phyloP scores from a whole-genome alignment of 352 stramenopile genomes.

The Phytopythium montanum region DNA sequence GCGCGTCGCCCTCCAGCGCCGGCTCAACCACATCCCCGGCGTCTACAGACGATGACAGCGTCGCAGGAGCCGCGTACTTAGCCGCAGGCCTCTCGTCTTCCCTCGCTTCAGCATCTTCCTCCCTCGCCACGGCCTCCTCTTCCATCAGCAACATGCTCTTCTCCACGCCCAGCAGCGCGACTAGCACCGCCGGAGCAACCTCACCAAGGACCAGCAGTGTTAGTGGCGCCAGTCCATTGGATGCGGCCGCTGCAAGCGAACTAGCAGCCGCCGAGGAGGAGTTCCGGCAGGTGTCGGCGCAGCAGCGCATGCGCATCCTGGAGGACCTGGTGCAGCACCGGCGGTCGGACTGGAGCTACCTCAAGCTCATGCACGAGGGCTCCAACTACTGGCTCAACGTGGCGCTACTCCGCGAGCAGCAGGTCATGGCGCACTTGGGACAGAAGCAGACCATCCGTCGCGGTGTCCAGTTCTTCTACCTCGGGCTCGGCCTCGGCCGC shows the following conservation, averaged over 20 bases:
- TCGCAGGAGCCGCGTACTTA: constrained; percentile 12
- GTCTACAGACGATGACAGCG: neutral
- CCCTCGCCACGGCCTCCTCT: constrained; percentile 34
- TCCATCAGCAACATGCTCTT: constrained; percentile 45
- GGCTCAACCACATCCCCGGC: neutral
- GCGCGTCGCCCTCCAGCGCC: constrained; percentile 8
- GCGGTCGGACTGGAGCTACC: constrained; percentile 74
- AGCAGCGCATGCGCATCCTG: constrained; percentile 70
- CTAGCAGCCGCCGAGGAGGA: constrained; percentile 21
- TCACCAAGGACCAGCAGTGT: constrained; percentile 8
- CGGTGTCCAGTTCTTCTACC: constrained; percentile 77
- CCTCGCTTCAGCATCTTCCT: constrained; percentile 30
- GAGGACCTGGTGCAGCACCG: constrained; percentile 72
- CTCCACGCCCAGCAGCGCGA: constrained; percentile 19
- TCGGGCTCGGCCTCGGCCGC: constrained; percentile 63
- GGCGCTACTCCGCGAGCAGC: constrained; percentile 57
- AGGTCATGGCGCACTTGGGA: constrained; percentile 59
- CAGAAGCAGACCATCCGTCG: constrained; percentile 54
- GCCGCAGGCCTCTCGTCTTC: constrained; percentile 26
- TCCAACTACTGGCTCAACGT: constrained; percentile 84
- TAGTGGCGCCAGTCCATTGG: constrained; percentile 6
- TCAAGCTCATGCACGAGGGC: constrained; percentile 77
- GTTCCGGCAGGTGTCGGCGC: constrained; percentile 44
- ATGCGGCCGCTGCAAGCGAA: constrained; percentile 10
- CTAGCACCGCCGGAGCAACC: constrained; percentile 9